Base-by-base conservation (phyloP, 2,329 filamentous ascomycete genomes). In the Lachnellula hyalina region DNA sequence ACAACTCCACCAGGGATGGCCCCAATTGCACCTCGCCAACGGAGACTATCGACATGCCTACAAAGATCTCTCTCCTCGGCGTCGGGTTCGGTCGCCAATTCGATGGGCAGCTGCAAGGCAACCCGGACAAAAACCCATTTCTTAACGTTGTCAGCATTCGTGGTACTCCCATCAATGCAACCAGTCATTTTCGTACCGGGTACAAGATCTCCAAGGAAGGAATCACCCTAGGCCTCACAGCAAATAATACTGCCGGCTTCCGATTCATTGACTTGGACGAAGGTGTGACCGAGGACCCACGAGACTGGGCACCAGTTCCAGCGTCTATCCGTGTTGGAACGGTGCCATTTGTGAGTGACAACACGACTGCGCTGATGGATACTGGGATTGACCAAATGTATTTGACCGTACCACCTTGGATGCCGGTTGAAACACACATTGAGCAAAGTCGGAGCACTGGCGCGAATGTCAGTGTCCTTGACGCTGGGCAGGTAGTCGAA, bases 71-170 rank as follows among this genome's bases (percentile, higher is more conserved):
- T 7, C 36, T 49, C 6, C 41, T 58, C 19, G 56, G 56, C 8
- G 51, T 56, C 14, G 56, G 53, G 9, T 58, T 58, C 38, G 56
- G 51, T 28, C 21, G 56, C 5, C 21, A 53, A 25, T 32, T 19
- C n/a, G 53, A 58, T 40, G 56, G 56, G 34, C 50, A 55, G 41
- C 50, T 53, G 5, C 53, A 58, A 47, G 56, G 56, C n/a, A 53
- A 50, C n/a, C 56, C 53, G 25, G 56, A 58, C 25, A 58, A 58
- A 48, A 53, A 55, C 44, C 41, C 51, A 11, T 49, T 58, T 7
- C 19, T 58, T 5, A 56, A 55, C 36, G 21, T 58, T 11, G 21
- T 45, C 3, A 23, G 11, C 4, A 56, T 58, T 23, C 25, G 47
- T 19, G 44, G 51, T 19, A 40, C 11, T 12, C 23, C 35, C n/a